These are phyloP conservation scores for Bauhinia variegata DNA, from an alignment of 306 rosid species.

Conservation along the genomic window DNA sequence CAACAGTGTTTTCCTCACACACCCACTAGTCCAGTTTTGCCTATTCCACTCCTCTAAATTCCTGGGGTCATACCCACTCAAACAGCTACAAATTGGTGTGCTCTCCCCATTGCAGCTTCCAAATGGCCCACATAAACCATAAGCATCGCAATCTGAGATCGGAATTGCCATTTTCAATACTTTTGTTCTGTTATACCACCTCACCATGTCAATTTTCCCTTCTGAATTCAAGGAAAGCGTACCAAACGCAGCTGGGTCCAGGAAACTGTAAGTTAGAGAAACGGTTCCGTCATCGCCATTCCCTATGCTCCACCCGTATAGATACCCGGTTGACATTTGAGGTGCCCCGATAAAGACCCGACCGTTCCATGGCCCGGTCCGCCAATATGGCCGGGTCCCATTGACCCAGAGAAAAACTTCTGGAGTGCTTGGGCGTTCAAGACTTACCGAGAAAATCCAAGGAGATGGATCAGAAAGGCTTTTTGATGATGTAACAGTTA, in stretches of 20 bases:
- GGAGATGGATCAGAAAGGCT: slow-evolving; percentile 21
- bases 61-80: slow-evolving; percentile 47
- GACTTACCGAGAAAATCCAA: not conserved
- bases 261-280: not conserved
- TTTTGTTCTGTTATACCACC: not conserved
- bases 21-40: slow-evolving; percentile 34
- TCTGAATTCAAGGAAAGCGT: not conserved
- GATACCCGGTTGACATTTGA: slow-evolving; percentile 5
- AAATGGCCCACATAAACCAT: slow-evolving; percentile 5
- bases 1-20: slow-evolving; percentile 20
- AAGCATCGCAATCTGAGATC: slow-evolving; percentile 23
- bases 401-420: slow-evolving; percentile 11
- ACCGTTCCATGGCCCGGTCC: slow-evolving; percentile 41
- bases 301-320: not conserved
- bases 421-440: not conserved
- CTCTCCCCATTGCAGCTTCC: slow-evolving; percentile 15
- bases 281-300: not conserved
- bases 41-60: slow-evolving; percentile 40
- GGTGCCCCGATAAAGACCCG: slow-evolving; percentile 14
- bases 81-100: slow-evolving; percentile 37
- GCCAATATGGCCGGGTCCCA: not conserved
- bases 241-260: not conserved
- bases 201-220: not conserved
- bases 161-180: not conserved
- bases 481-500: not conserved